Conservation (phyloP, 306 rosid species). For the Oemleria cerasiformis region DNA sequence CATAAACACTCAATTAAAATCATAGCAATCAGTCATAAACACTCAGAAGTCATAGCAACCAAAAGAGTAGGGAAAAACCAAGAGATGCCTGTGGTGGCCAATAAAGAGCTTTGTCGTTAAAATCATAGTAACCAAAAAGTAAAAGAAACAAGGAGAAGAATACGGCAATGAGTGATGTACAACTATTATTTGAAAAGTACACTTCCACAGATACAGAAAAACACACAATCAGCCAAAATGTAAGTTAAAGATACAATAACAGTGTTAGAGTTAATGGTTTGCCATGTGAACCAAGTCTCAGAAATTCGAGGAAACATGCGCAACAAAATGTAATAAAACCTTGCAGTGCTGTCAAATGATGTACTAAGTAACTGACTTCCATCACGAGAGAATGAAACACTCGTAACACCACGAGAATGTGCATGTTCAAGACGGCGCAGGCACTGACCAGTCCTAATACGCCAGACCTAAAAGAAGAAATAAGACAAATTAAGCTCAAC, state of each 20-base stretch:
- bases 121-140: background rate
- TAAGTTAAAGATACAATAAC: background rate
- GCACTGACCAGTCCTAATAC: constrained; percentile 97
- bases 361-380: constrained; percentile 94
- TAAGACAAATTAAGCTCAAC: background rate
- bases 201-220: background rate
- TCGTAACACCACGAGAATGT: constrained; percentile 93
- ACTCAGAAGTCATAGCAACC: background rate
- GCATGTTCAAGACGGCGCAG: constrained; percentile 98
- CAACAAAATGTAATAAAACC: constrained; percentile 38
- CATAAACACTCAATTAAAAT: constrained; percentile 8
- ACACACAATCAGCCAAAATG: background rate
- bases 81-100: background rate
- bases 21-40: background rate
- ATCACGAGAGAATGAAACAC: constrained; percentile 94
- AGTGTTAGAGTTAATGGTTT: background rate
- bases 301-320: background rate
- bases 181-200: constrained; percentile 12
- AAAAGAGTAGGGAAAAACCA: background rate
- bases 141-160: background rate
- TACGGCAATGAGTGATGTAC: background rate
- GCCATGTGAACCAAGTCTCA: background rate
- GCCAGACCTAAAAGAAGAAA: constrained; percentile 70
- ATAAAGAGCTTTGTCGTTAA: background rate
- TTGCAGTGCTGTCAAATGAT: constrained; percentile 96